Evolutionary conservation across 495 filamentous ascomycete genomes (phyloP), one percentile per base, ranked within the genome.

Genomic region (Penicillium bovifimosum): DNA sequence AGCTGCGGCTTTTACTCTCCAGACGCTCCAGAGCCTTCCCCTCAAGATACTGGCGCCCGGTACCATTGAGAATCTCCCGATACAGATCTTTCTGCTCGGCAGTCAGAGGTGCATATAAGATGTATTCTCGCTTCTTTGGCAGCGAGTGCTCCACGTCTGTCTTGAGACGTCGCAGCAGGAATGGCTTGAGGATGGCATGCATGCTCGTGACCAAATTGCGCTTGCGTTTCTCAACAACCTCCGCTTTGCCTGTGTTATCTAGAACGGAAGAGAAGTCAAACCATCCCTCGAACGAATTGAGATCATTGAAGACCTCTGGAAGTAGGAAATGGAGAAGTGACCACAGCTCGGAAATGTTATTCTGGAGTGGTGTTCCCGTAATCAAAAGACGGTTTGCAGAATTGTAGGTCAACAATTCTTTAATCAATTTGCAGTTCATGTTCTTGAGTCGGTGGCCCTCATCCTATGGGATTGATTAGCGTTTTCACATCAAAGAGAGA

Each of bases 361-460:
- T 98, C 60, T 98, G 93, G 2, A 98, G 69, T 0, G 93, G 93
- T 0, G 93, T 98, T 6, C 93, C 93, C 0, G 93, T 97, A 50
- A 98, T 92, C 2, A 98, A 81, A 0, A 97, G 80, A 41, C 93
- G 79, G 50, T 92, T 96, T 2, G 90, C 87, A 0, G 92, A 96
- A 18, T 83, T 84, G 62, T 96, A 96, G 0, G 84, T 83, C 55
- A 91, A 85, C 0, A 98, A 71, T 52, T 95, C 90, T 40, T 85
- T 82, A 58, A 97, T 93, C 5, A 98, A 80, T 56, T 88, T 87
- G 46, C 91, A 93, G 58, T 98, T 88, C 62, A 95, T 87, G 53
- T 98, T 98, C 74, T 98, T 98, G 75, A 98, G 81, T 6, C 93
- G 88, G 65, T 98, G 93, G 2, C 93, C 93, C 72, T 98, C 93